Base-by-base conservation (phyloP, 1,284 basidiomycete species). In the Boletus sp. region DNA sequence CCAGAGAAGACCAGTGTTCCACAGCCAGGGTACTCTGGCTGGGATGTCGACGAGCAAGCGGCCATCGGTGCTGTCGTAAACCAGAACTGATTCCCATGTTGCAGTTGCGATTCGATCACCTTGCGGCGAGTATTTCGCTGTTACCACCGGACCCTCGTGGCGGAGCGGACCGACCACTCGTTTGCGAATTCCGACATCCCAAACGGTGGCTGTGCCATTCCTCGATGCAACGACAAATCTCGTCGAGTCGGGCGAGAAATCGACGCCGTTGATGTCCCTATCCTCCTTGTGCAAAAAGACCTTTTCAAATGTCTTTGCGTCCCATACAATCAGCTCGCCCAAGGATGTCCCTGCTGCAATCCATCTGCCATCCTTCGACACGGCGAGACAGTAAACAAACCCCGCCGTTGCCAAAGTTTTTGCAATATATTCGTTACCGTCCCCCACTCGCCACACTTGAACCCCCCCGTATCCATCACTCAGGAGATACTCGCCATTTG, bases 321-420 rank as follows among this genome's bases (percentile, higher is more conserved):
- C n/a, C 39, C 39, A 41, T 7, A 41, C n/a, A 11, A 41, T 11
- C 39, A 41, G 3, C 39, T n/a, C 4, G 39, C 39, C 39, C n/a
- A 4, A 8, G n/a, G n/a, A 41, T 41, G 39, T 48, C 15, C 31
- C 47, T n/a, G 33, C 49, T 20, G 53, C 62, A 4, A 62, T 51
- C 42, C 47, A 53, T 33, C 13, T 15, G 4, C 50, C 47, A 15
- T 65, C 60, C 22, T 47, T 50, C 0, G 62, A 65, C 1, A 65
- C 48, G 0, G 56, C 59, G 3, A 57, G 13, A 20, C 37, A 46
- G 2, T 7, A 7, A n/a, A 48, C 31, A 3, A 15, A 8, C 37
- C 18, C 16, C 18, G 13, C 18, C n/a, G 37, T n/a, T 45, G 4
- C 8, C 45, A 58, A 29, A 7, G 27, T 39, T 4, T 12, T 16